A percentile compares a stretch with the other conserved stretches of the same genome.
phyloP scores from a whole-genome alignment of 345 rosid species.

The Arabis alpina region DNA sequence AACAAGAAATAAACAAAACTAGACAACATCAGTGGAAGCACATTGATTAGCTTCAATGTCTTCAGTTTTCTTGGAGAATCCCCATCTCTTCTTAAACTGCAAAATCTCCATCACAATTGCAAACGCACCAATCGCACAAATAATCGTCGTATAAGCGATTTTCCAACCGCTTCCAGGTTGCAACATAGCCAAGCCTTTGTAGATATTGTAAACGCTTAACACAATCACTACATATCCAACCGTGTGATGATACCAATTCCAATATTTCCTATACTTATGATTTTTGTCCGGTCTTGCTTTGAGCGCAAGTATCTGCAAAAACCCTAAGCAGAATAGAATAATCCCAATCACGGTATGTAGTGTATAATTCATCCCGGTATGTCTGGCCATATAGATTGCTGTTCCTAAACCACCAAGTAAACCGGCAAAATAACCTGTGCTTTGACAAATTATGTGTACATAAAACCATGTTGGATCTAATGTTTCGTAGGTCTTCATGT shows the following conservation, averaged over 20 bases:
- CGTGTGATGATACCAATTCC: slow-evolving; percentile 80
- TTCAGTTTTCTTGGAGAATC: slow-evolving; percentile 17
- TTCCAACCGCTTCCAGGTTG: slow-evolving; percentile 56
- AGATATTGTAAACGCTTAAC: slow-evolving; percentile 63
- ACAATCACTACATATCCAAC: slow-evolving; percentile 60
- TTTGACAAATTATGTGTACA: slow-evolving; percentile 61
- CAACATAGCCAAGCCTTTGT: slow-evolving; percentile 62
- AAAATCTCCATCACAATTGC: slow-evolving; percentile 34
- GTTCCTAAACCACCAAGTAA: slow-evolving; percentile 40
- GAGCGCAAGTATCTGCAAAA: slow-evolving; percentile 37
- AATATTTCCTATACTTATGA: slow-evolving; percentile 68
- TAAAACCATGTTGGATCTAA: slow-evolving; percentile 83
- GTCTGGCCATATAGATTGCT: slow-evolving; percentile 34
- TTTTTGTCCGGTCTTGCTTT: slow-evolving; percentile 62
- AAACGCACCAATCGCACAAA: slow-evolving; percentile 39
- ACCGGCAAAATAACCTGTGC: slow-evolving; percentile 67
- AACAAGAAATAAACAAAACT: background rate
- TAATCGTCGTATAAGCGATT: slow-evolving; percentile 47
- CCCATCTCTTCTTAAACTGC: slow-evolving; percentile 34
- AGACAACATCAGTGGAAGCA: background rate
- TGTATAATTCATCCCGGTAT: slow-evolving; percentile 19
- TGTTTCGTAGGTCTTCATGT: slow-evolving; percentile 64
- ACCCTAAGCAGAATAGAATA: slow-evolving; percentile 14
- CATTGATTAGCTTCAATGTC: background rate
- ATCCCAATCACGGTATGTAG: slow-evolving; percentile 25